Base-by-base conservation (phyloP, 495 filamentous ascomycete species). In the Neurospora tetrasperma region DNA sequence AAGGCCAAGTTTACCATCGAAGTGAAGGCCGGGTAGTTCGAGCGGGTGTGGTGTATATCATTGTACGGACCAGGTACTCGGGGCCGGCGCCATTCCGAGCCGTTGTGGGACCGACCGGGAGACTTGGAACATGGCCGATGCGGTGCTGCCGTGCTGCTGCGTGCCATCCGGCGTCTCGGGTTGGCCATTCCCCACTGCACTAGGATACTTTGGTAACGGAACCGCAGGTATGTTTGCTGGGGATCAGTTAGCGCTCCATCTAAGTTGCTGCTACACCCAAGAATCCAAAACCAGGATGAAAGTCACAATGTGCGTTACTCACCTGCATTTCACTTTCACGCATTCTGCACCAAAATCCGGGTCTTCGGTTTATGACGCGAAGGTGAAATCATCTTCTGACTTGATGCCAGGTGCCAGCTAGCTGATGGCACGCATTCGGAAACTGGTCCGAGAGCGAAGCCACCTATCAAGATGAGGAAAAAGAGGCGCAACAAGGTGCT, bases 191-290 rank as follows among this genome's bases (percentile, higher is more conserved):
- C 5, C 20, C 48, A 62, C 5, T 9, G 54, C 0, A 12, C 54
- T 0, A 35, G 1, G 54, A 35, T 62, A 35, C 14, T 8, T 4
- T 18, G 6, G 6, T 62, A 35, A 62, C 54, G 1, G 0, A 9
- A 62, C 0, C 6, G 0, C 23, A 0, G 1, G 2, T 12, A 7
- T 27, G 2, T 18, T 1, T 35, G 27, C 1, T 0, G 5, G 0
- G 3, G 16, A 62, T 16, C 12, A 4, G 27, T 62, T 62, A 62
- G 14, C 2, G 20, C 2, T 54, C 0, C 46, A 54, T 27, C 46
- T 23, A 54, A 54, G 46, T 23, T 54, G n/a, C 20, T 54, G 1
- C 11, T 2, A 12, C 20, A 0, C n/a, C n/a, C 0, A 2, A 0
- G 5, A 5, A 23, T 4, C 10, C 20, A 6, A 23, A 54, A 54